phyloP scores from a whole-genome alignment of 2,329 filamentous ascomycete species.

The Trichoderma sp. region DNA sequence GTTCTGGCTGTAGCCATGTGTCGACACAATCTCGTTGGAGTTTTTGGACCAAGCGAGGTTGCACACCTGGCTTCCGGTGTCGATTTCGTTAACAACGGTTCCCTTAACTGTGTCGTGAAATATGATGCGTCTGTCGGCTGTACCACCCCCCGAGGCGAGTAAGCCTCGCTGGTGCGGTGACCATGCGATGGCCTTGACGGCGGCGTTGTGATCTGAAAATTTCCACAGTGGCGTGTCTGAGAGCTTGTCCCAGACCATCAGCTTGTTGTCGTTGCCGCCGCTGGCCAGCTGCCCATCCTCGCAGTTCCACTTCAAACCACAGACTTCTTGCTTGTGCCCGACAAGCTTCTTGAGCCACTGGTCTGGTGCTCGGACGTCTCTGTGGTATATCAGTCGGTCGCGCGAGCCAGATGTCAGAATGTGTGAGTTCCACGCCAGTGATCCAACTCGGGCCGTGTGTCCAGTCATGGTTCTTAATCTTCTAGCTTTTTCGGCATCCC shows the following conservation, averaged over 20 bases:
- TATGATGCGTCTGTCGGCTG: slow-evolving; percentile 91
- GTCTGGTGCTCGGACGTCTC: slow-evolving; percentile 88
- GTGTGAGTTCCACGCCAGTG: slow-evolving; percentile 96
- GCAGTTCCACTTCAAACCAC: slow-evolving; percentile 93
- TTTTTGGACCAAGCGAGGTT: slow-evolving; percentile 97
- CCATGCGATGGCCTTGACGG: slow-evolving; percentile 97
- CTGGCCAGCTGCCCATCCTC: slow-evolving; percentile 93
- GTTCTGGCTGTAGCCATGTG: slow-evolving; percentile 96
- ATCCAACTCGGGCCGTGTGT: slow-evolving; percentile 88
- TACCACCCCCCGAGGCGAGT: slow-evolving; percentile 92
- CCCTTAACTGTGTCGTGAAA: slow-evolving; percentile 96
- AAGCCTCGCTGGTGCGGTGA: slow-evolving; percentile 92
- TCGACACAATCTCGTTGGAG: slow-evolving; percentile 95
- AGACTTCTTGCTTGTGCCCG: slow-evolving; percentile 97
- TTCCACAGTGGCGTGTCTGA: slow-evolving; percentile 90
- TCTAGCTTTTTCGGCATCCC: slow-evolving; percentile 86
- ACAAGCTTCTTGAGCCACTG: slow-evolving; percentile 84
- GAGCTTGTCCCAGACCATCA: slow-evolving; percentile 97
- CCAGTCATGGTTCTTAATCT: slow-evolving; percentile 94
- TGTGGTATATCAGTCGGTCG: slow-evolving; percentile 90
- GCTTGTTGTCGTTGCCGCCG: slow-evolving; percentile 96
- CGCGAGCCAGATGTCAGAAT: slow-evolving; percentile 93
- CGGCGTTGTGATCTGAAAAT: slow-evolving; percentile 90
- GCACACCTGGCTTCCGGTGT: slow-evolving; percentile 98
- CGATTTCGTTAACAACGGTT: slow-evolving; percentile 76